Conservation (phyloP, 805 yeast species). For the Yarrowia sp. region DNA sequence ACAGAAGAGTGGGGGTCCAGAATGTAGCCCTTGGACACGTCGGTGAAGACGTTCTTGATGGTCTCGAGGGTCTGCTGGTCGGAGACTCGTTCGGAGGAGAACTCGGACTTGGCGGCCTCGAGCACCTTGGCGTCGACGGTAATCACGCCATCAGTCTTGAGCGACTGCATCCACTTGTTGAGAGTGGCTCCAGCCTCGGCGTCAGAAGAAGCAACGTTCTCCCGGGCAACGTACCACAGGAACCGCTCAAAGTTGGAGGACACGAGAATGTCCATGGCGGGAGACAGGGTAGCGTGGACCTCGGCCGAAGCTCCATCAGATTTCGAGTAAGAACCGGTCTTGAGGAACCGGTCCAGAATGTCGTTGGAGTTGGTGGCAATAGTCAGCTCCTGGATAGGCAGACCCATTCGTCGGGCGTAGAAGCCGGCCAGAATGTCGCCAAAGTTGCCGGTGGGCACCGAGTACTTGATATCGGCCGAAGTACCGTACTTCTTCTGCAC, state of each 20-base stretch:
- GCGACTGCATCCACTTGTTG: slow-evolving; percentile 70
- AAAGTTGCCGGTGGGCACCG: slow-evolving; percentile 97
- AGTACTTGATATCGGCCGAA: slow-evolving; percentile 62
- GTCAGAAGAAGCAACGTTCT: slow-evolving; percentile 56
- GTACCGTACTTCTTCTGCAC: slow-evolving; percentile 38
- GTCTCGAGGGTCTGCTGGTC: slow-evolving; percentile 77
- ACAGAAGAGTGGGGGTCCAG: slow-evolving; percentile 97
- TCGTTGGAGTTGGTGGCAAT: slow-evolving; percentile 97
- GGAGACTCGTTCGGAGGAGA: slow-evolving; percentile 75
- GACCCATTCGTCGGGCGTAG: slow-evolving; percentile 92
- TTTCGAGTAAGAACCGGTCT: slow-evolving; percentile 81
- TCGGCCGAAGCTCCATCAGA: slow-evolving; percentile 45
- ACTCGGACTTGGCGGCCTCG: slow-evolving; percentile 60
- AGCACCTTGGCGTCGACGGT: slow-evolving; percentile 63
- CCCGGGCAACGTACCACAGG: slow-evolving; percentile 87
- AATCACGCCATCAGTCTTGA: slow-evolving; percentile 75
- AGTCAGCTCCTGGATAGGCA: slow-evolving; percentile 79
- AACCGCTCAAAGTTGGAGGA: slow-evolving; percentile 96
- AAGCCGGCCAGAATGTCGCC: slow-evolving; percentile 98
- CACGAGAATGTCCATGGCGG: slow-evolving; percentile 97
- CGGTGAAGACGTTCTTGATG: slow-evolving; percentile 63
- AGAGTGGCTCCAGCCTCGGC: slow-evolving; percentile 70
- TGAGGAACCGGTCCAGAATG: slow-evolving; percentile 87
- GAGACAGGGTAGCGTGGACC: slow-evolving; percentile 87
- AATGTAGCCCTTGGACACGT: slow-evolving; percentile 63